Base-by-base conservation (phyloP, 768 basidiomycete genomes). In the Mycena sanguinolenta region DNA sequence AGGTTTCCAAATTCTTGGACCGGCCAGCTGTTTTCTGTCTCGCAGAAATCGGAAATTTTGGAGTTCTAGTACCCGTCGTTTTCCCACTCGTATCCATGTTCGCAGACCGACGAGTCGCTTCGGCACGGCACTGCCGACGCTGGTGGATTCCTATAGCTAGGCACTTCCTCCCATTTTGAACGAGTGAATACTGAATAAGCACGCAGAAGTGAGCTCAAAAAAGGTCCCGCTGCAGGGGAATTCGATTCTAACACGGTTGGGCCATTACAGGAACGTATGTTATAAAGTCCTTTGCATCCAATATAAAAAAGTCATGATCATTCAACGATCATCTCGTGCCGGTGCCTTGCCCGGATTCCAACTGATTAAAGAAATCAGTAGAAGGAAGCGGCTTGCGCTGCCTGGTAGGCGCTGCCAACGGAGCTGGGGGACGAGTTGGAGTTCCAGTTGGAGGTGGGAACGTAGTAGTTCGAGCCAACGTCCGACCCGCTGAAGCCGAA, bases 391-490 rank as follows among this genome's bases (percentile, higher is more conserved):
- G 75, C 71, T 70, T 77, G 75, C 21, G 84, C 78, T 52, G 80
- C 71, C 57, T 71, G 70, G 76, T 80, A 83, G 27, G 84, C 83
- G 68, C 75, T 77, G 38, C 76, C 75, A 71, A 85, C 83, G 36
- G 80, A 77, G 52, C 63, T 64, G 59, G 69, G 78, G 46, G 75
- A 77, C 39, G 65, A 55, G 32, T 55, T 23, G 57, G 77, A 69
- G 63, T 79, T 74, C 85, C 85, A 87, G 83, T 86, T 86, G 69
- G 83, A 84, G 28, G 67, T 58, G 28, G 81, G 79, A 61, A 82
- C 72, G 65, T 85, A 80, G 67, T 80, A 82, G 75, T 82, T 79
- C 65, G 72, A 75, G 50, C 86, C 85, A 58, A 85, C 74, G 64
- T 82, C 78, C 57, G 50, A 63, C 59, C 85, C 85, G 52, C 72